These are phyloP conservation scores for Pleurotus salmoneostramineus DNA, from an alignment of 768 basidiomycete genomes.

Conservation along the genomic window DNA sequence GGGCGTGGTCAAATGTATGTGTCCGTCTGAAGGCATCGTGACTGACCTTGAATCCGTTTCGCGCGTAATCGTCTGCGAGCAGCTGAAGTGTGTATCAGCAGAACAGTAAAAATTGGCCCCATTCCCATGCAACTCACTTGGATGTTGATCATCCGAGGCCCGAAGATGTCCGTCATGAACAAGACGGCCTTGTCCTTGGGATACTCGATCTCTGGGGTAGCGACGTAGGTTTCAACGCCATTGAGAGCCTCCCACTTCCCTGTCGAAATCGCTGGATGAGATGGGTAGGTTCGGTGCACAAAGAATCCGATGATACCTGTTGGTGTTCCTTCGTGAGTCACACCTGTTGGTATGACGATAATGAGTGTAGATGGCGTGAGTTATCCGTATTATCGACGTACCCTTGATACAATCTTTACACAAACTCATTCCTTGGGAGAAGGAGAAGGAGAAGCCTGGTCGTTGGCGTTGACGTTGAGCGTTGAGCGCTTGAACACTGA, in stretches of 20 bases:
- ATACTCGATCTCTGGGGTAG: constrained; percentile 34
- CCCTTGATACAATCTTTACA: constrained; percentile 45
- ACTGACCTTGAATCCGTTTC: constrained; percentile 39
- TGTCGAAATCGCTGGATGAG: constrained; percentile 9
- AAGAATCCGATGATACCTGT: constrained; percentile 20
- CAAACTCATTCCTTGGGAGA: constrained; percentile 35
- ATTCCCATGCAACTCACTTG: constrained; percentile 8
- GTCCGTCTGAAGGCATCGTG: background rate
- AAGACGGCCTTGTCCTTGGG: constrained; percentile 42
- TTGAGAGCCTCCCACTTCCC: constrained; percentile 32
- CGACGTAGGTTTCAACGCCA: constrained; percentile 36
- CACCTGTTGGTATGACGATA: constrained; percentile 18
- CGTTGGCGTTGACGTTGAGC: no score
- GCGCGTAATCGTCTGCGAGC: constrained; percentile 38
- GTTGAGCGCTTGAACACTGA: no score
- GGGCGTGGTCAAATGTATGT: no score
- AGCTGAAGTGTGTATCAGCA: constrained; percentile 20
- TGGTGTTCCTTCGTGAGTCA: constrained; percentile 32
- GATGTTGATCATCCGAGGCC: constrained; percentile 28
- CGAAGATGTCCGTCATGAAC: constrained; percentile 40
- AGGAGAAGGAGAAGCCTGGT: no score
- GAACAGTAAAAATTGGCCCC: no score
- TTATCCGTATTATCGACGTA: constrained; percentile 5
- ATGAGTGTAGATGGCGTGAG: background rate
- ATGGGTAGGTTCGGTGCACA: background rate